These are phyloP conservation scores for Solanum chiquidenum DNA, from an alignment of 257 asterid genomes.

Conservation along the genomic window DNA sequence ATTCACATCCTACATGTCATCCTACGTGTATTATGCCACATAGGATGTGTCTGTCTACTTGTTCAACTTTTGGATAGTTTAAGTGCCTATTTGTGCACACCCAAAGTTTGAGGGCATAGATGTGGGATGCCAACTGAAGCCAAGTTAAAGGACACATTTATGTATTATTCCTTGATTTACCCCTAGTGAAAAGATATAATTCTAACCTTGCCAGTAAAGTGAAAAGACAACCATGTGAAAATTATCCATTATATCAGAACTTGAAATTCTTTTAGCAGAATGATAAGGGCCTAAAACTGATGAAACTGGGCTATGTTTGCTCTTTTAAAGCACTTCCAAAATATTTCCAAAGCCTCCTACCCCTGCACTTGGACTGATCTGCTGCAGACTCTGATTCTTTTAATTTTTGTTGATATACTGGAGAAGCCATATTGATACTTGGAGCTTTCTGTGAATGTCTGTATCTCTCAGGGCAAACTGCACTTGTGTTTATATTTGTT, in stretches of 20 bases:
- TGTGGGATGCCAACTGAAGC: neutral
- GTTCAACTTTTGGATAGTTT: neutral
- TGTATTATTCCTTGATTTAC: conserved; percentile 27
- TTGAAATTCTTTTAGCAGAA: neutral
- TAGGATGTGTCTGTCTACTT: neutral
- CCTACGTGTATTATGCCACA: neutral
- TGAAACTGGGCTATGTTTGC: neutral
- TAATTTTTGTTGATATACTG: neutral
- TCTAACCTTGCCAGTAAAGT: neutral
- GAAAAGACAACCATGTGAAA: neutral
- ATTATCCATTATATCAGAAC: neutral
- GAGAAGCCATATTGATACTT: neutral
- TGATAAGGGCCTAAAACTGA: neutral
- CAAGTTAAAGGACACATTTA: neutral
- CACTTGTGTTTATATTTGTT: neutral
- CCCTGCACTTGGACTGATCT: neutral
- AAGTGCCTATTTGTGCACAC: neutral
- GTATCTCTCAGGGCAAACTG: neutral
- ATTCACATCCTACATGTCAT: neutral
- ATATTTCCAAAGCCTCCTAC: neutral
- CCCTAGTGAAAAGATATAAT: conserved; percentile 15
- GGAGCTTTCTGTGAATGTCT: neutral
- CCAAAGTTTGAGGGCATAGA: neutral
- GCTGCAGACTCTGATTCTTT: neutral
- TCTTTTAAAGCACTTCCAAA: neutral